Base-by-base conservation (phyloP, 164 flowering plant species). In the Nymphaea colorata region DNA sequence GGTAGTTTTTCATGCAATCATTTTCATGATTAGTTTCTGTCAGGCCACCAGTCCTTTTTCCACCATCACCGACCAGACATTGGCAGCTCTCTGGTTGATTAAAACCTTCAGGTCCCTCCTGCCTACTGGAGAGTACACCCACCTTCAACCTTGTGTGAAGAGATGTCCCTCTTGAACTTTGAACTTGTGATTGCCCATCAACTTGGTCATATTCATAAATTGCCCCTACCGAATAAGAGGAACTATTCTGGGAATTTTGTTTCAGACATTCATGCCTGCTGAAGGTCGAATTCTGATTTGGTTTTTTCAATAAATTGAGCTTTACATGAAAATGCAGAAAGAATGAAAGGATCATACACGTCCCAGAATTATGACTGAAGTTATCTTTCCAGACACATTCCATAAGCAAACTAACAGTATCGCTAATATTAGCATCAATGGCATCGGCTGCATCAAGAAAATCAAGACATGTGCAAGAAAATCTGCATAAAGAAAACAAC, bases 391-490 rank as follows among this genome's bases (percentile, higher is more conserved):
- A 47, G 11, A 47, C 55, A 47, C 12, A 4, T 47, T 47, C 55
- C 12, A 14, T 14, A 47, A 47, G 55, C 55, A 47, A 47, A 14
- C 11, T 47, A 47, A 47, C 12, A 3, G 55, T 47, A 6, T 47
- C 12, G 55, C 55, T 6, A 47, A 83, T 57, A 73, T 80, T 70
- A 16, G 43, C 18, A 68, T 79, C 74, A 63, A 79, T 59, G 25
- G 74, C 69, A 62, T 73, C 73, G 60, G 66, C 68, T 57, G 74
- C 81, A 74, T 77, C 70, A n/a, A 85, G 77, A 71, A 41, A 74
- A 72, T 81, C 81, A 63, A 85, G 76, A 73, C 76, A 82, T 67
- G 66, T 70, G 10, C 68, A 69, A 45, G 83, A 7, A 69, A 88
- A 79, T 75, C 67, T 77, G 68, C 79, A 76, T 7, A 84, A n/a